Base-by-base conservation (phyloP, 2,329 filamentous ascomycete species). In the Harringtonia aguacate region DNA sequence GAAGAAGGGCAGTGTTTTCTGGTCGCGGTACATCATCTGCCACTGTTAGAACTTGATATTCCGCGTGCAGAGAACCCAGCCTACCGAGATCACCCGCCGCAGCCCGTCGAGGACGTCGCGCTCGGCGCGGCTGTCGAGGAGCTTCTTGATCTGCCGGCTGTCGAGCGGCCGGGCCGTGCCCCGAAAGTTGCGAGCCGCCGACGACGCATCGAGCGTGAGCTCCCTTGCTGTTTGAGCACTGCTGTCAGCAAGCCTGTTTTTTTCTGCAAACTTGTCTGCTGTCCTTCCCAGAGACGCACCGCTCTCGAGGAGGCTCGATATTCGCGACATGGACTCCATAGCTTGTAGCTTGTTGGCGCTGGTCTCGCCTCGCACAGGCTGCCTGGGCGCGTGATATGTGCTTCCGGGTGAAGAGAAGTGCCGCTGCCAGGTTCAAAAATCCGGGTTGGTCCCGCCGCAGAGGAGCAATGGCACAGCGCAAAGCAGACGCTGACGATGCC, bases 241-340 rank as follows among this genome's bases (percentile, higher is more conserved):
- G 44, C 33, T 24, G 38, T 40, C 35, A 40, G 39, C n/a, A 27
- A 14, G 18, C 15, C 13, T 20, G 29, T 34, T 8, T 2, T 33
- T 9, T 29, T 18, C 22, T 15, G 29, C 12, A 22, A 14, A 8
- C 17, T 27, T 37, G 10, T 28, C 18, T 9, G 27, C 3, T 13
- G 13, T 8, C 14, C 29, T 13, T 5, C 24, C 12, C 8, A n/a
- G 5, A 17, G 55, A 51, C 75, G 58, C 73, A 94, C 90, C 88
- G 66, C 85, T 92, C 72, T 97, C 92, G 63, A 98, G 81, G 67
- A 97, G 78, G 61, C 80, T 86, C 55, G 89, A 94, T 64, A 98
- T 94, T 58, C 86, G 79, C 52, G 90, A 88, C 60, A 97, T 88
- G 20, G 90, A 94, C 76, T 98, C 92, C 92, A 98, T 98, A 10